Evolutionary conservation across 1,139 yeast genomes (phyloP).

Genomic region (Candida gigantensis): DNA sequence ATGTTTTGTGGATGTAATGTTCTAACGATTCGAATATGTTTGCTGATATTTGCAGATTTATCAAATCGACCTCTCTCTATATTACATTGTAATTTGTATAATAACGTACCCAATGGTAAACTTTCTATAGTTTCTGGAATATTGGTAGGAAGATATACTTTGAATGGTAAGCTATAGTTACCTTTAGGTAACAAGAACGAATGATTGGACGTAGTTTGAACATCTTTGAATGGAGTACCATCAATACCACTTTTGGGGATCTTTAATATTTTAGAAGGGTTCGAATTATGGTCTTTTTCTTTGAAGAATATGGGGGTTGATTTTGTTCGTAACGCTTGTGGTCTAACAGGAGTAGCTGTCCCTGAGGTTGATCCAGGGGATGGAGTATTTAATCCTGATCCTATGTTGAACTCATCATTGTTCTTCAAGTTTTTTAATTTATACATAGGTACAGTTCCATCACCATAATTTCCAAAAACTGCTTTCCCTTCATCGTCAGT

Average conservation of each 20-base stretch:
- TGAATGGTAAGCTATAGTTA: slow-evolving; percentile 67
- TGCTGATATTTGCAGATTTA: slow-evolving; percentile 38
- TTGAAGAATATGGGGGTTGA: slow-evolving; percentile 11
- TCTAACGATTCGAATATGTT: slow-evolving; percentile 41
- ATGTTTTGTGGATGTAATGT: slow-evolving; percentile 55
- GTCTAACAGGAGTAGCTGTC: slow-evolving; percentile 13
- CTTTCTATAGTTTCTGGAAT: slow-evolving; percentile 72
- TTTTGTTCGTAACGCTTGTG: slow-evolving; percentile 9
- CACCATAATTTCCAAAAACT: slow-evolving; percentile 45
- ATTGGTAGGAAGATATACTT: slow-evolving; percentile 55
- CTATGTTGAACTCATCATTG: slow-evolving; percentile 16
- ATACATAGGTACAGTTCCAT: slow-evolving; percentile 23
- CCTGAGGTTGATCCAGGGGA: slow-evolving; percentile 10
- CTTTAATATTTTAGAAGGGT: slow-evolving; percentile 17
- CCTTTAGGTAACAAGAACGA: slow-evolving; percentile 61
- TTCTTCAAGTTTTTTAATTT: slow-evolving; percentile 14
- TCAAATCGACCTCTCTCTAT: slow-evolving; percentile 56
- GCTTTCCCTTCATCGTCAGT: slow-evolving; percentile 47
- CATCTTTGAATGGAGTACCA: slow-evolving; percentile 44
- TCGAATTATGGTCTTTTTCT: slow-evolving; percentile 6
- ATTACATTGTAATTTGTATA: slow-evolving; percentile 55
- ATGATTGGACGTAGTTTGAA: slow-evolving; percentile 22
- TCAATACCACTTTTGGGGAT: slow-evolving; percentile 44
- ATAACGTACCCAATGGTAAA: slow-evolving; percentile 52
- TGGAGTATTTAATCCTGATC: slow-evolving; percentile 18